phyloP scores from a whole-genome alignment of 176 grass and related monocot genomes.

The Tillandsia leiboldiana region DNA sequence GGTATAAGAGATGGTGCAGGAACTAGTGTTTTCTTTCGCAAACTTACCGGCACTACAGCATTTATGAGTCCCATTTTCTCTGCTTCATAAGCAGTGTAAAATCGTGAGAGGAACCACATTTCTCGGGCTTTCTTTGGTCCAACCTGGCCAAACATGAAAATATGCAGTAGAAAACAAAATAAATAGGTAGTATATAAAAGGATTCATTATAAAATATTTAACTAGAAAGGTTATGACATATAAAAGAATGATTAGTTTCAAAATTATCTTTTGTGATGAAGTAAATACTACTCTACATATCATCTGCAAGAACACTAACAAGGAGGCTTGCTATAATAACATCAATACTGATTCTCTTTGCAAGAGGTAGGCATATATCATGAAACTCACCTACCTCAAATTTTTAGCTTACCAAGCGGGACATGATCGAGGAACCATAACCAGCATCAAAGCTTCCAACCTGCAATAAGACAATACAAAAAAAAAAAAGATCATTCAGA shows the following conservation, averaged over 20 bases:
- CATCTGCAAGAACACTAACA: not conserved
- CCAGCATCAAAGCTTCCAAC: conserved; percentile 97
- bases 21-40: not conserved
- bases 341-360: not conserved
- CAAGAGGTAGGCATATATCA: not conserved
- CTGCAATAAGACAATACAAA: conserved; percentile 21
- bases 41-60: conserved; percentile 72
- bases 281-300: not conserved
- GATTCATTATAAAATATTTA: not conserved
- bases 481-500: not conserved
- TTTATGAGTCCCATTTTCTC: conserved; percentile 94
- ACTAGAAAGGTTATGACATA: not conserved
- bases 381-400: not conserved
- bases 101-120: conserved; percentile 92
- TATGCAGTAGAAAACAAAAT: not conserved
- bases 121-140: conserved; percentile 77
- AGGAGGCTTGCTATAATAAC: not conserved
- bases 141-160: conserved; percentile 29
- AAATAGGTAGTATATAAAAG: not conserved
- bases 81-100: conserved; percentile 68
- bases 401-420: conserved; percentile 57
- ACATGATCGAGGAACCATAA: conserved; percentile 94
- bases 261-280: not conserved
- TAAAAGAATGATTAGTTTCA: not conserved
- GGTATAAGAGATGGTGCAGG: not conserved